Base-by-base conservation (phyloP, 176 grass and related monocot genomes). In the Avena insularis region DNA sequence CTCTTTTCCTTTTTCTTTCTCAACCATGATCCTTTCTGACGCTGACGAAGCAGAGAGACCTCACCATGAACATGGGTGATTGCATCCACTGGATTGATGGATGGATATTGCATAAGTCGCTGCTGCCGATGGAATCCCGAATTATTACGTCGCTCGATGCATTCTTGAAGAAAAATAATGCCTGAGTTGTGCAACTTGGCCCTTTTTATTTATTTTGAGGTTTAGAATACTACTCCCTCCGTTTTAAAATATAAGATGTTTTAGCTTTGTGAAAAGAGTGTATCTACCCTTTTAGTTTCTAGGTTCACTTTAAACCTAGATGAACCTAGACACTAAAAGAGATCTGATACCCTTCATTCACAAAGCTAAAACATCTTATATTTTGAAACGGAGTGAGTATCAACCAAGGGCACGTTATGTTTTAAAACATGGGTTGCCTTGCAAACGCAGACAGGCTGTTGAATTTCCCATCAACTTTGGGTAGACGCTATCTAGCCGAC, bases 401-500 rank as follows among this genome's bases (percentile, higher is more conserved):
- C 23, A 23, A 23, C 23, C 23, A 23, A 23, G 23, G 23, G 23
- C 23, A 23, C 23, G 82, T 80, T 80, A 75, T 54, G 46, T 64
- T 89, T 80, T 74, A 71, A 67, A 53, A 58, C 68, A 58, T 8
- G n/a, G 25, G 27, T 8, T 54, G 14, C 45, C 5, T 6, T 56
- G 65, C 45, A 36, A 75, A 45, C 27, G 74, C 54, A 73, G 40
- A 7, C 46, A 74, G 27, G 57, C 66, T 7, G 45, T 78, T 70
- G 70, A 59, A 67, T 74, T 56, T 67, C 48, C 48, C 38, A 47
- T 13, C 12, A 61, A 38, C 63, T 71, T 23, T 36, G 4, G 73
- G 2, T 36, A 63, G 65, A 54, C 14, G 75, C 72, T 79, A 70
- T 83, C 80, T 75, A 21, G 80, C 53, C 40, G 80, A 71, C 53